These are phyloP conservation scores for Oropetium thomaeum DNA, from an alignment of 176 grass and related monocot genomes.

Conservation along the genomic window DNA sequence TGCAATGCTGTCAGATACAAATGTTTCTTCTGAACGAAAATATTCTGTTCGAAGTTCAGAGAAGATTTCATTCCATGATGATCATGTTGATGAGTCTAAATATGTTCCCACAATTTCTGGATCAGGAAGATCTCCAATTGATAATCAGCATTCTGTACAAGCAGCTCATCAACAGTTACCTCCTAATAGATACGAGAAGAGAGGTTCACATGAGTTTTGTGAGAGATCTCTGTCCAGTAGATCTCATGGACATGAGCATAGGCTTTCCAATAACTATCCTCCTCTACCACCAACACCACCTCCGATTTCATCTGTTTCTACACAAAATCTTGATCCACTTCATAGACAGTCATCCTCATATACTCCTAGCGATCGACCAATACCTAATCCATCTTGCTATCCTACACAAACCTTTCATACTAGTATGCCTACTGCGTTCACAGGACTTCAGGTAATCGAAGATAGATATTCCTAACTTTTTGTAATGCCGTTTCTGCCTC, in stretches of 20 bases:
- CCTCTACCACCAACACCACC: constrained; percentile 87
- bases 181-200: constrained; percentile 42
- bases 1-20: constrained; percentile 32
- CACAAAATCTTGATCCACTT: constrained; percentile 56
- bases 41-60: constrained; percentile 28
- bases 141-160: constrained; percentile 29
- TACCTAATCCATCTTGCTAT: constrained; percentile 65
- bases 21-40: constrained; percentile 40
- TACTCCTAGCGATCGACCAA: constrained; percentile 55
- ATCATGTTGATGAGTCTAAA: constrained; percentile 41
- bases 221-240: constrained; percentile 44
- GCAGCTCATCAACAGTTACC: constrained; percentile 34
- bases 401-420: constrained; percentile 63
- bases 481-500: constrained; percentile 21
- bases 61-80: constrained; percentile 48
- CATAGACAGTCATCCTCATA: constrained; percentile 50
- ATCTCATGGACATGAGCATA: constrained; percentile 48
- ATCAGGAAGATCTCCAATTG: constrained; percentile 22
- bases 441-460: constrained; percentile 58
- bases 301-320: constrained; percentile 43
- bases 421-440: constrained; percentile 46
- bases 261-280: constrained; percentile 57
- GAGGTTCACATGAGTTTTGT: constrained; percentile 35
- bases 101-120: constrained; percentile 38
- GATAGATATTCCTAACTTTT: constrained; percentile 16